Percentiles rank a stretch among this genome's conserved stretches.
Evolutionary conservation across 2,329 filamentous ascomycete genomes (phyloP).

Genomic region (Botrytis tulipae): DNA sequence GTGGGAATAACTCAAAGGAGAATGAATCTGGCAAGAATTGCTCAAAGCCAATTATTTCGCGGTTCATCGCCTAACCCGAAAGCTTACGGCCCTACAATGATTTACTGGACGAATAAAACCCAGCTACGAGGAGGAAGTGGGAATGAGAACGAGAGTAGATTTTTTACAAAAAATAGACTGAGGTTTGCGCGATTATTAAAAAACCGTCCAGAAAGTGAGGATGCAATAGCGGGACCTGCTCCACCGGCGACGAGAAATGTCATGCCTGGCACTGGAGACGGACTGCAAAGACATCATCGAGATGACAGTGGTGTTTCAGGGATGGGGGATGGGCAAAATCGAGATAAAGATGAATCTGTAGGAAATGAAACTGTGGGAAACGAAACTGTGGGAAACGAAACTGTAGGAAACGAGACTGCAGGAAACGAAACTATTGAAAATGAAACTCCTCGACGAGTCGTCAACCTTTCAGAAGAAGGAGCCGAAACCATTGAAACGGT

Average conservation of each 20-base stretch:
- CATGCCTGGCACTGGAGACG: neutral
- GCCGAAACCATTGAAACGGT: no score
- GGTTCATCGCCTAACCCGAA: neutral
- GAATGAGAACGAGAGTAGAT: neutral
- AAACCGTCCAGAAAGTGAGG: neutral
- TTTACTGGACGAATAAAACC: neutral
- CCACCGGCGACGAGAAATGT: fast-evolving
- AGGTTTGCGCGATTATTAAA: neutral
- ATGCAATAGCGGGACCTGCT: neutral
- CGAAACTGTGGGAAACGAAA: neutral
- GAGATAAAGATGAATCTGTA: neutral
- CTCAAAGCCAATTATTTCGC: neutral
- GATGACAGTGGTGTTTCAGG: neutral
- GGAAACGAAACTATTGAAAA: neutral
- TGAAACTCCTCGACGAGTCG: neutral
- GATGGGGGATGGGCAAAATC: neutral
- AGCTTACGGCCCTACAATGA: neutral
- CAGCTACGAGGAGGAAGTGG: neutral
- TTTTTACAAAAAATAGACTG: neutral
- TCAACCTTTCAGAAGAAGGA: neutral
- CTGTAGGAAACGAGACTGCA: neutral
- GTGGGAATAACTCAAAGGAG: neutral
- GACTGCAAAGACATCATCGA: neutral
- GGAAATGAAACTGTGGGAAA: neutral
- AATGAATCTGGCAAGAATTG: neutral